Base-by-base conservation (phyloP, 2,329 filamentous ascomycete genomes). In the Polytolypa hystricis region DNA sequence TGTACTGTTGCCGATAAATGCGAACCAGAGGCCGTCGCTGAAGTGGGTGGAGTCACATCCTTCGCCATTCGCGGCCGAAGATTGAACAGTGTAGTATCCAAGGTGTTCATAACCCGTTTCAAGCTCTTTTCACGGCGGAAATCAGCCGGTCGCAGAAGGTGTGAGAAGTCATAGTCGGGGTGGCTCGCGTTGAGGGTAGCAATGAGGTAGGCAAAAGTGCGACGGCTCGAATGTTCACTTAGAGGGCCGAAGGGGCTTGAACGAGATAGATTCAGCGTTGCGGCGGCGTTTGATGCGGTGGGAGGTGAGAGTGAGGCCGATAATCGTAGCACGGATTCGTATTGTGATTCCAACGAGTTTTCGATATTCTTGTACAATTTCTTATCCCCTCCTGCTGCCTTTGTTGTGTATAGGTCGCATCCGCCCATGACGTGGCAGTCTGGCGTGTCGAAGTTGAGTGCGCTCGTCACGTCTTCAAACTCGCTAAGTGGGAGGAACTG, bases 361-460 rank as follows among this genome's bases (percentile, higher is more conserved):
- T 95, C 87, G 55, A 98, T 96, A 56, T 81, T 84, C 63, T 87
- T 93, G 70, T 95, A 95, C 6, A 98, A 70, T 57, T 96, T 96
- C 73, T 95, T 95, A 59, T 98, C 91, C 45, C 81, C 80, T 30
- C 87, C 86, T 38, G 89, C 86, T 19, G 91, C 87, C 63, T 98
- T 98, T 17, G 87, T 95, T 7, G 89, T 96, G 69, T 95, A 98
- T 12, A 96, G 73, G 60, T 98, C 91, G 69, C 89, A 96, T 46
- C 84, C 84, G 50, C 91, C 91, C 18, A 86, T 81, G 42, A 98
- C 82, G 49, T 89, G 84, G 56, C 85, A 87, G 57, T 96, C 89
- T 35, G 83, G 77, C 1, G 89, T 95, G 53, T 91, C 84, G 69
- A 96, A 96, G 58, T 94, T 96, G 56, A 98, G 77, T 45, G 89